phyloP scores from a whole-genome alignment of 1,284 basidiomycete species.

The Ustilago hordei region DNA sequence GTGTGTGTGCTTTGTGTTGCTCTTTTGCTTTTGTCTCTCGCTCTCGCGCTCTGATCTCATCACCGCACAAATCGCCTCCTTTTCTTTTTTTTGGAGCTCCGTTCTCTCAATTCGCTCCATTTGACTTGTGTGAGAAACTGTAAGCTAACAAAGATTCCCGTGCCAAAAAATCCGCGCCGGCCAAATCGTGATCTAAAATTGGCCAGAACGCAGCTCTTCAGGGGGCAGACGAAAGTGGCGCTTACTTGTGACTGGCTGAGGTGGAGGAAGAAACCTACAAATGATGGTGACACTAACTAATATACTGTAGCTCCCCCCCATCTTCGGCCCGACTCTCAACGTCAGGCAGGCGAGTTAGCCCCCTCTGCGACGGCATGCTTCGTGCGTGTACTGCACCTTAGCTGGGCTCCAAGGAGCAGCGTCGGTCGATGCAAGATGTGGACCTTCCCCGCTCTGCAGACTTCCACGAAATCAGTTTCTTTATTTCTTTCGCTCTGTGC shows the following conservation, averaged over 20 bases:
- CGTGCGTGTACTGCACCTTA: not conserved
- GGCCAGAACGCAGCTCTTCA: slow-evolving; percentile 1
- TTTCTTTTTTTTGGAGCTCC: not conserved
- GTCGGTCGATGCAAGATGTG: not conserved
- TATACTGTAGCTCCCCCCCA: too few species aligned
- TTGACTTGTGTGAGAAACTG: not conserved
- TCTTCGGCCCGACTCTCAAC: too few species aligned
- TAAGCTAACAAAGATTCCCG: not conserved
- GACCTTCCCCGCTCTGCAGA: slow-evolving; percentile 12
- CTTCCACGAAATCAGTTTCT: not conserved
- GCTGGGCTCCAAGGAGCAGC: not conserved
- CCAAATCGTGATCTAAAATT: not conserved
- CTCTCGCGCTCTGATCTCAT: not conserved
- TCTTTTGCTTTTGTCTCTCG: not conserved
- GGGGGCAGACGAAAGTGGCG: not conserved
- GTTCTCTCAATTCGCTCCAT: not conserved
- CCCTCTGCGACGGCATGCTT: too few species aligned
- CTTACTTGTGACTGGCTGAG: not conserved
- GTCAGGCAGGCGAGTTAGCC: too few species aligned
- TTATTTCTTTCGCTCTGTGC: not conserved
- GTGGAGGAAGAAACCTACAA: not conserved
- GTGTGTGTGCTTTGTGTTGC: slow-evolving; percentile 5
- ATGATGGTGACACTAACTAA: not conserved
- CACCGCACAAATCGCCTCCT: slow-evolving; percentile 4
- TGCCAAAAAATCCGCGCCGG: not conserved